Conservation (phyloP, 1,139 yeast genomes). For the Spathaspora sp. region DNA sequence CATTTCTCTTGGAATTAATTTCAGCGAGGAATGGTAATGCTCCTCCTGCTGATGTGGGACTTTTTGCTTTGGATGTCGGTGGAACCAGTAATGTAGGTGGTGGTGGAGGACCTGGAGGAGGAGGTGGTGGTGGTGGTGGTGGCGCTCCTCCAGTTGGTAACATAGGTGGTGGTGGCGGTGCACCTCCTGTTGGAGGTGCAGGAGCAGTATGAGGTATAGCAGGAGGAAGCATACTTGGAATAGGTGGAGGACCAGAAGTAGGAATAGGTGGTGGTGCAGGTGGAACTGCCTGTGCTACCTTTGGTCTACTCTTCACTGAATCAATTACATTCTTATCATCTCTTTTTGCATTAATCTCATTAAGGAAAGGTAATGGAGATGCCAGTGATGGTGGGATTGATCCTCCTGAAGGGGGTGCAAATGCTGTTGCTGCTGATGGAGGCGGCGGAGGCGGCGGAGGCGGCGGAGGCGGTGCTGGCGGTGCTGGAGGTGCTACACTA, state of each 20-base stretch:
- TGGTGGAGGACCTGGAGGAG: slow-evolving; percentile 20
- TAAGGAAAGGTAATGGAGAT: slow-evolving; percentile 43
- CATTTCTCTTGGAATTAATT: slow-evolving; percentile 41
- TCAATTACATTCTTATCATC: slow-evolving; percentile 64
- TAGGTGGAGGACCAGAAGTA: slow-evolving; percentile 9
- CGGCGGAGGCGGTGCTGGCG: slow-evolving; percentile 3
- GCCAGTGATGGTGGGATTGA: slow-evolving; percentile 10
- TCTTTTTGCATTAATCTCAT: slow-evolving; percentile 56
- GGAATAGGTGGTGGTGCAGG: slow-evolving; percentile 9
- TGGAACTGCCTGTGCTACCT: slow-evolving; percentile 8
- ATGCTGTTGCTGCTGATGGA: slow-evolving; percentile 17
- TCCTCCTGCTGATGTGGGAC: slow-evolving; percentile 24
- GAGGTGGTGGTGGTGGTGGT: slow-evolving; percentile 16
- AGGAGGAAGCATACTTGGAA: slow-evolving; percentile 5
- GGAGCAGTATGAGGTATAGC: slow-evolving; percentile 4
- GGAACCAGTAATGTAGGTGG: slow-evolving; percentile 19
- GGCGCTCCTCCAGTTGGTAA: slow-evolving; percentile 15
- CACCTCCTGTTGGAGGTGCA: slow-evolving; percentile 15
- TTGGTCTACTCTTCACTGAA: slow-evolving; percentile 9
- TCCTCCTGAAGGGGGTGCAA: slow-evolving; percentile 23
- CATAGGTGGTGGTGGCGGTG: slow-evolving; percentile 12
- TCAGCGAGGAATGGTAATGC: slow-evolving; percentile 44
- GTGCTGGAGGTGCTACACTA: slow-evolving; percentile 19
- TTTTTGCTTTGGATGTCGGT: slow-evolving; percentile 7
- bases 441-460: slow-evolving; percentile 20